phyloP scores from a whole-genome alignment of 2,329 filamentous ascomycete species.

The Diaporthe citriasiana region DNA sequence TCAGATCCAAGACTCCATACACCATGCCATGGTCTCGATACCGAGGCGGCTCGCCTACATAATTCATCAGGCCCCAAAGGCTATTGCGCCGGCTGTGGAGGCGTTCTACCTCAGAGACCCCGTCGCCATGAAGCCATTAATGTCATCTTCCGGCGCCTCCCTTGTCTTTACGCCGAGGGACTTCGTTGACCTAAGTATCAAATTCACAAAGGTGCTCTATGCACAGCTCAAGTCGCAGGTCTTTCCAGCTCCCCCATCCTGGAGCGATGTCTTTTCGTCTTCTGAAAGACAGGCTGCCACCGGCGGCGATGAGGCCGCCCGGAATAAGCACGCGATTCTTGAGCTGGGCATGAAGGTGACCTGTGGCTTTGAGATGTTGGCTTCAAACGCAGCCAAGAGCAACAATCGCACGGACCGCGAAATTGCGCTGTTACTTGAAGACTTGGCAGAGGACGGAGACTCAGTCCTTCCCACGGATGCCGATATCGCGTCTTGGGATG shows the following conservation, averaged over 20 bases:
- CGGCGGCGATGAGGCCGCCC: slow-evolving; percentile 42
- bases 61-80: slow-evolving; percentile 79
- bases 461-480: slow-evolving; percentile 75
- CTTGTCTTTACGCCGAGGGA: slow-evolving; percentile 82
- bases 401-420: slow-evolving; percentile 80
- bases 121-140: slow-evolving; percentile 77
- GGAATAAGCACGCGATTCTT: slow-evolving; percentile 55
- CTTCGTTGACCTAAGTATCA: slow-evolving; percentile 82
- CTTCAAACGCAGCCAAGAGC: slow-evolving; percentile 75
- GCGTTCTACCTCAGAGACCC: slow-evolving; percentile 94
- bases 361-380: slow-evolving; percentile 91
- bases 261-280: slow-evolving; percentile 56
- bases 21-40: slow-evolving; percentile 79
- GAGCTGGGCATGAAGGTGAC: slow-evolving; percentile 91
- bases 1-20: slow-evolving; percentile 81
- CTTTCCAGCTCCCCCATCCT: slow-evolving; percentile 75
- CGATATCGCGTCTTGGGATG: slow-evolving; percentile 80
- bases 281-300: slow-evolving; percentile 40
- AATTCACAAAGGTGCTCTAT: slow-evolving; percentile 90
- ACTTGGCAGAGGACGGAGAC: slow-evolving; percentile 80
- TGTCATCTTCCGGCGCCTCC: slow-evolving; percentile 60
- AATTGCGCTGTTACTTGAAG: slow-evolving; percentile 81
- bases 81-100: slow-evolving; percentile 87
- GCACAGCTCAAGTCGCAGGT: slow-evolving; percentile 91
- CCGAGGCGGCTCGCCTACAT: slow-evolving; percentile 87